Evolutionary conservation across 2,329 filamentous ascomycete species (phyloP).

Genomic region (Fusarium sp.): DNA sequence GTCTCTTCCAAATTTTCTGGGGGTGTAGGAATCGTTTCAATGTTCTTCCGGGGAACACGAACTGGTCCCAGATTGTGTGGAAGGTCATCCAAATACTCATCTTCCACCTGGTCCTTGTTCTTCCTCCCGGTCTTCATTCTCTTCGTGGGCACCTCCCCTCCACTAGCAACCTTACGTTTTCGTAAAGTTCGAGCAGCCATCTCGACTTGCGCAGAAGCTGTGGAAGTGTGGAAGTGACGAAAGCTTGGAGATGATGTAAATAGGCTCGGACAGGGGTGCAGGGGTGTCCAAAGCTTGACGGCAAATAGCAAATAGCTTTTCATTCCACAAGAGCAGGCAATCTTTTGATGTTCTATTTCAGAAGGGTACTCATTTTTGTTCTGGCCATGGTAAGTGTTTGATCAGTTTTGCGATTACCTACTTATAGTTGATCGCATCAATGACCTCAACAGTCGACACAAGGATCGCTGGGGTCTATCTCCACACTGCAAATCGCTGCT

Average conservation of each 20-base stretch:
- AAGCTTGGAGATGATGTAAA: background rate
- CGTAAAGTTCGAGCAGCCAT: conserved; percentile 28
- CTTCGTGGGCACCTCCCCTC: background rate
- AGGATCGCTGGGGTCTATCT: conserved; percentile 22
- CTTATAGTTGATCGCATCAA: conserved; percentile 18
- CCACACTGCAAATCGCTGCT: background rate
- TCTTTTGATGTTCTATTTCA: background rate
- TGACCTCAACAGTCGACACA: conserved; percentile 34
- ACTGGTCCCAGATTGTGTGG: conserved; percentile 33
- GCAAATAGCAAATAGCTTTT: background rate
- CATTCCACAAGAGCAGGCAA: background rate
- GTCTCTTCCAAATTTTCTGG: background rate
- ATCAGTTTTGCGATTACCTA: background rate
- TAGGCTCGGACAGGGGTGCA: background rate
- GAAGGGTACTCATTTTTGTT: background rate
- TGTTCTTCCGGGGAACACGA: background rate
- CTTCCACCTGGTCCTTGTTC: background rate
- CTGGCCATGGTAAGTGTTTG: background rate
- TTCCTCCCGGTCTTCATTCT: conserved; percentile 5
- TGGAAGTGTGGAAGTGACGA: background rate
- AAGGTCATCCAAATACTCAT: conserved; percentile 16
- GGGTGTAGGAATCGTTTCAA: background rate
- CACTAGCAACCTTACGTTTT: conserved; percentile 8
- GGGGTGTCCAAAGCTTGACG: background rate
- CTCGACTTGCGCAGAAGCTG: background rate